These are phyloP conservation scores for Tylopilus intermedius DNA, from an alignment of 768 basidiomycete species.

Conservation along the genomic window DNA sequence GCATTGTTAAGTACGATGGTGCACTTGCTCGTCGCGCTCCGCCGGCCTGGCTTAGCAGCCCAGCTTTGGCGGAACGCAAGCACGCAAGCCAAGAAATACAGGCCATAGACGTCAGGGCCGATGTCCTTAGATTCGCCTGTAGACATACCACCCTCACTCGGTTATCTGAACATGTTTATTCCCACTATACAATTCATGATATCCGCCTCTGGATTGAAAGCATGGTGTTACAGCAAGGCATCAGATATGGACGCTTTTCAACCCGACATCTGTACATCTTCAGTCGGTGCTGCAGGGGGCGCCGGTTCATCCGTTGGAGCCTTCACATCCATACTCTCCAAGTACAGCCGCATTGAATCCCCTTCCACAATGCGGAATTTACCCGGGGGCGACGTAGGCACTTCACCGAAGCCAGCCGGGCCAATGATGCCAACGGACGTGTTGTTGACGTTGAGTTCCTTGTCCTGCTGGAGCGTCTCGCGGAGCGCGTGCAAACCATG, in stretches of 20 bases:
- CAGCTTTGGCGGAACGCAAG: slow-evolving; percentile 49
- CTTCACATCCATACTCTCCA: slow-evolving; percentile 76
- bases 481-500: slow-evolving; percentile 94
- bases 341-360: slow-evolving; percentile 64
- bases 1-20: slow-evolving; percentile 78
- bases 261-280: slow-evolving; percentile 85
- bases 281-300: slow-evolving; percentile 37
- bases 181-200: not conserved
- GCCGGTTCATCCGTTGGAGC: slow-evolving; percentile 40
- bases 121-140: slow-evolving; percentile 10
- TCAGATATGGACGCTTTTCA: slow-evolving; percentile 32
- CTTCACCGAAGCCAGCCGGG: slow-evolving; percentile 57
- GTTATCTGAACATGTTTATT: slow-evolving; percentile 13
- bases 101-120: not conserved
- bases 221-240: slow-evolving; percentile 5
- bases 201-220: slow-evolving; percentile 3
- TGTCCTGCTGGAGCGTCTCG: slow-evolving; percentile 98
- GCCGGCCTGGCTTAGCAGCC: slow-evolving; percentile 66
- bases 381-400: slow-evolving; percentile 45
- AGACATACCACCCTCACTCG: slow-evolving; percentile 23
- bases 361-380: slow-evolving; percentile 88
- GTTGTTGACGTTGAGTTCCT: slow-evolving; percentile 88
- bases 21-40: slow-evolving; percentile 66
- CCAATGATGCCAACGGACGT: slow-evolving; percentile 95
- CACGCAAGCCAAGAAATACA: slow-evolving; percentile 13